phyloP scores from a whole-genome alignment of 305 asterid genomes.

The Solanum aculeatissimum region DNA sequence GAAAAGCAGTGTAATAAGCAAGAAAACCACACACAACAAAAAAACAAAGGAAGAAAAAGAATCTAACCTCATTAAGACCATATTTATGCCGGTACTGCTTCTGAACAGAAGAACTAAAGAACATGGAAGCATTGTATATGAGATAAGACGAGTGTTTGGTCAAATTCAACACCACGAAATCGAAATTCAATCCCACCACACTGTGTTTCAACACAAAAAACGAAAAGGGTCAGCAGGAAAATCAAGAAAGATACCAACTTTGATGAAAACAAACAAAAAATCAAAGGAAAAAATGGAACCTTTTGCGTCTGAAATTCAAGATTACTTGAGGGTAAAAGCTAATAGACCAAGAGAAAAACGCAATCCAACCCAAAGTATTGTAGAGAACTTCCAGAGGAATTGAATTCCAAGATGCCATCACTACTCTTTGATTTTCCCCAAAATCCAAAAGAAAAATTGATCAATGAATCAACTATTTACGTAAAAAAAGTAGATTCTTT shows the following conservation, averaged over 20 bases:
- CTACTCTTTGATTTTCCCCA: background rate
- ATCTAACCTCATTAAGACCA: conserved; percentile 51
- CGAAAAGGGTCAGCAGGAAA: background rate
- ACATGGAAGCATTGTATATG: conserved; percentile 75
- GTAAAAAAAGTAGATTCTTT: background rate
- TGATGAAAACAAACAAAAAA: background rate
- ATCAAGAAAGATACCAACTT: background rate
- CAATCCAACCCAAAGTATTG: conserved; percentile 66
- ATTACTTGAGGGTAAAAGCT: conserved; percentile 80
- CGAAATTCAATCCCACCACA: conserved; percentile 86
- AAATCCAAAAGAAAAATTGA: background rate
- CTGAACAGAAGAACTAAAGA: conserved; percentile 72
- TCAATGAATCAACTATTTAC: background rate
- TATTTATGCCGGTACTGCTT: conserved; percentile 58
- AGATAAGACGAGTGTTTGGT: conserved; percentile 86
- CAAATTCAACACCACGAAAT: conserved; percentile 69
- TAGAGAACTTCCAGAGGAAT: conserved; percentile 40
- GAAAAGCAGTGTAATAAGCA: background rate
- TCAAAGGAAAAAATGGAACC: conserved; percentile 20
- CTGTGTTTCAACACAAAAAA: conserved; percentile 18
- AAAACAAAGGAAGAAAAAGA: background rate
- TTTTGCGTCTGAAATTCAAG: conserved; percentile 63
- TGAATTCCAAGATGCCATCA: conserved; percentile 80
- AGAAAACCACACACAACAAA: background rate
- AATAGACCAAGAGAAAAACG: conserved; percentile 74